Percentiles rank a stretch among this genome's conserved stretches.
Evolutionary conservation across 768 basidiomycete genomes (phyloP).

Genomic region (Auricularia heimuer): DNA sequence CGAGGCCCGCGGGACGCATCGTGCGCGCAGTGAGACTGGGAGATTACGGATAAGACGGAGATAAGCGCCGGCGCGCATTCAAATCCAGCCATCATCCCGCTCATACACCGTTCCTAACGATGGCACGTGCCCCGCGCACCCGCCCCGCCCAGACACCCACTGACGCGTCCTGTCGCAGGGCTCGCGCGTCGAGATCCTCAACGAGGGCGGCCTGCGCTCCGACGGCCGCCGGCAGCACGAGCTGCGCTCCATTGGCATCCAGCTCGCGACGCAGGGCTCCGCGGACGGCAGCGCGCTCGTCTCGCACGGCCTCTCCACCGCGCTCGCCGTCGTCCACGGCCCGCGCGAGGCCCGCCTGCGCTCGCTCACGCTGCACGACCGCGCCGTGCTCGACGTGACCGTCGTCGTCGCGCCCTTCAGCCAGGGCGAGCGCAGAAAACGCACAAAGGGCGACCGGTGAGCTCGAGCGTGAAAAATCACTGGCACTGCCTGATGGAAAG

Average conservation of each 20-base stretch:
- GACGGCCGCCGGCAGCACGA: constrained; percentile 92
- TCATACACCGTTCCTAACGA: not conserved
- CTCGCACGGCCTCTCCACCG: constrained; percentile 84
- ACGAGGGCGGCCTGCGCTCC: constrained; percentile 79
- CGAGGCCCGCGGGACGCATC: not conserved
- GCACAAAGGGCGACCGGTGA: constrained; percentile 80
- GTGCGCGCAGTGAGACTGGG: not conserved
- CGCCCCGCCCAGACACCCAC: not conserved
- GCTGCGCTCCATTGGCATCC: constrained; percentile 70
- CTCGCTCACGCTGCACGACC: constrained; percentile 74
- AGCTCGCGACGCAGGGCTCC: constrained; percentile 53
- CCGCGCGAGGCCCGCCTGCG: constrained; percentile 82
- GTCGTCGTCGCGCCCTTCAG: constrained; percentile 83
- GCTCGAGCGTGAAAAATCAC: not conserved
- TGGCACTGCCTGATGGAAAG: too few relatives aligned
- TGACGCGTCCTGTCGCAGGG: constrained; percentile 20
- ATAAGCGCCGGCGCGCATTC: not conserved
- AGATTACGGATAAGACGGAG: not conserved
- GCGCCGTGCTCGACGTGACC: constrained; percentile 84
- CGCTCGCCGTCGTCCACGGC: constrained; percentile 81
- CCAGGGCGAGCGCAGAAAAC: constrained; percentile 65
- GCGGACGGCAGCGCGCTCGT: constrained; percentile 83
- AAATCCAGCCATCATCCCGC: not conserved
- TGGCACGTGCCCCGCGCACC: too few relatives aligned
- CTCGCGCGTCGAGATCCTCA: constrained; percentile 63